Evolutionary conservation across 139 green algal species (phyloP).

Genomic region (Chlamydomonas incerta): DNA sequence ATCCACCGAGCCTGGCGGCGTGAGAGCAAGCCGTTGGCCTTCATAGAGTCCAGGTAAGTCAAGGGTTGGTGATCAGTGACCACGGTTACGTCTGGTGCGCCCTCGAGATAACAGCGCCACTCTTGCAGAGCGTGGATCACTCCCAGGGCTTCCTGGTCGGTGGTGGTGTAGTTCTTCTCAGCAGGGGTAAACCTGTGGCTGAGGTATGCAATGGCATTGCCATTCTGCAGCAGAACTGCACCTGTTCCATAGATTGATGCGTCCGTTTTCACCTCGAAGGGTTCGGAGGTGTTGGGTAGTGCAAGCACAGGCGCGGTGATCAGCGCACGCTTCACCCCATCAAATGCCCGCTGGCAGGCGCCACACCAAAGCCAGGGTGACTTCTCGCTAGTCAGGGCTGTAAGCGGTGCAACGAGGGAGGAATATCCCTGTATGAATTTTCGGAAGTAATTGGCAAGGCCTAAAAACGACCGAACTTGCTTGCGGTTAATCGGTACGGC

Average conservation of each 20-base stretch:
- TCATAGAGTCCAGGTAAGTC: constrained; percentile 23
- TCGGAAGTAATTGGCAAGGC: constrained; percentile 67
- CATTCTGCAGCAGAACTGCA: constrained; percentile 56
- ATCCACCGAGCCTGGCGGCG: constrained; percentile 49
- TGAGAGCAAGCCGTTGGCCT: neutral
- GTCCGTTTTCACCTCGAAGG: constrained; percentile 52
- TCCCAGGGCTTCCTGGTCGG: constrained; percentile 64
- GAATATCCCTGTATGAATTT: constrained; percentile 57
- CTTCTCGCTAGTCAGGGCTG: constrained; percentile 46
- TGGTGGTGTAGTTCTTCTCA: constrained; percentile 59
- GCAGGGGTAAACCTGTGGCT: constrained; percentile 45
- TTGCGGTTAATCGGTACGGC: constrained; percentile 41
- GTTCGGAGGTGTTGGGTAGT: constrained; percentile 27
- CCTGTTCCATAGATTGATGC: constrained; percentile 46
- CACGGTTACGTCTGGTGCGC: neutral
- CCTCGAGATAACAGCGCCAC: constrained; percentile 62
- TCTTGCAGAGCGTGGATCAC: constrained; percentile 44
- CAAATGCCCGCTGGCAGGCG: no score
- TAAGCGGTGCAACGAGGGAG: constrained; percentile 53
- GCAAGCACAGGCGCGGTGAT: constrained; percentile 34
- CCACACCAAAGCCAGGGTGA: no score
- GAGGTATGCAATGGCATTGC: constrained; percentile 55
- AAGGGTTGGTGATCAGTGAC: constrained; percentile 54
- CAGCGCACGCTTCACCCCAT: constrained; percentile 34
- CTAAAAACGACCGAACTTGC: constrained; percentile 65